Conservation (phyloP, 257 asterid species). For the Phtheirospermum japonicum region DNA sequence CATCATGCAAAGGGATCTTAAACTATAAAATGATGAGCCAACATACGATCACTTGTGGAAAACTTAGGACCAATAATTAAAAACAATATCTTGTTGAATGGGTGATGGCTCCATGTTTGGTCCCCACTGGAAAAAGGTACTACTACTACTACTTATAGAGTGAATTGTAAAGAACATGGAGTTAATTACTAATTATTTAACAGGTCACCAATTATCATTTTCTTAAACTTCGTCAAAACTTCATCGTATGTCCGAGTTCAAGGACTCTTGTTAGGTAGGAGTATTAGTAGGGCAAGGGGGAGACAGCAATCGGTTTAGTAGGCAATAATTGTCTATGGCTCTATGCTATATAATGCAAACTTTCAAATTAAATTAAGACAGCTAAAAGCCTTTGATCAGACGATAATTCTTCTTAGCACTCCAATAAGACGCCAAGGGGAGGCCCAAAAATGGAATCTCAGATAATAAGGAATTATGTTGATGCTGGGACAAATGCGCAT, state of each 20-base stretch:
- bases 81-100: constrained; percentile 29
- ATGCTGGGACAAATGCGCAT: not conserved
- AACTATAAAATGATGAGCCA: no score
- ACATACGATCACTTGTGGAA: no score
- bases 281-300: constrained; percentile 36
- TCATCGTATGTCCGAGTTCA: constrained; percentile 22
- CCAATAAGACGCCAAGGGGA: no score
- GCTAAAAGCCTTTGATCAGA: no score
- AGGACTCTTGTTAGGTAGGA: constrained; percentile 35
- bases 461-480: not conserved
- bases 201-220: not conserved
- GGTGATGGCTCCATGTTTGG: no score
- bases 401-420: no score
- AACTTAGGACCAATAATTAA: constrained; percentile 22
- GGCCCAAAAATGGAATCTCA: not conserved
- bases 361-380: not conserved
- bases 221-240: constrained; percentile 13
- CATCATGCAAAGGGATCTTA: no score
- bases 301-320: constrained; percentile 29
- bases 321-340: not conserved
- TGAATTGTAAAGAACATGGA: constrained; percentile 3
- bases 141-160: constrained; percentile 12
- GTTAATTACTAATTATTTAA: not conserved
- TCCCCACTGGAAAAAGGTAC: constrained; percentile 28
- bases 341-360: not conserved